Conservation (phyloP, 2,329 filamentous ascomycete species). For the Colletotrichum siamense region DNA sequence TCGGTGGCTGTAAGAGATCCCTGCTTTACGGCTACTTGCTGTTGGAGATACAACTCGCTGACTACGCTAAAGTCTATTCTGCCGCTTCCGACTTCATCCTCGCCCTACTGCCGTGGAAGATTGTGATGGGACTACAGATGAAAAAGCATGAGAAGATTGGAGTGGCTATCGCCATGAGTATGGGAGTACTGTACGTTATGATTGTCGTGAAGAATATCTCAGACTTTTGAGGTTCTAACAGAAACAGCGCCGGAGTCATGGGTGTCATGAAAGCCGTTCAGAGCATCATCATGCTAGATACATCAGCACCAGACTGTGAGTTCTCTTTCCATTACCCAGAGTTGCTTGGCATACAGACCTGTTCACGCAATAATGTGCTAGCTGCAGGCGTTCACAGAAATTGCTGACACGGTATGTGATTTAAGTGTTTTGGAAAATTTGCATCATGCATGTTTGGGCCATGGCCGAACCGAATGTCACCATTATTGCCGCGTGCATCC, state of each 20-base stretch:
- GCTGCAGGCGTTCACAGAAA: not conserved
- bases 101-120: conserved; percentile 33
- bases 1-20: not conserved
- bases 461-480: conserved; percentile 33
- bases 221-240: accelerated
- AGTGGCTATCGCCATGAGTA: conserved; percentile 38
- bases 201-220: not conserved
- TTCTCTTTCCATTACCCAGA: not conserved
- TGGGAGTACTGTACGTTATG: conserved; percentile 30
- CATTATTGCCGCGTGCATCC: conserved; percentile 35
- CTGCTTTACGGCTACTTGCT: not conserved
- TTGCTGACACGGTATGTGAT: not conserved
- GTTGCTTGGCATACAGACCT: accelerated
- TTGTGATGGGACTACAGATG: conserved; percentile 37
- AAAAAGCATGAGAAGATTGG: conserved; percentile 36
- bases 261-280: conserved; percentile 28
- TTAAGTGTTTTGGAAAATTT: not conserved
- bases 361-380: not conserved
- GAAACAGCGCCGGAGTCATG: not conserved
- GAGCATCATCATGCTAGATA: conserved; percentile 15
- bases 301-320: conserved; percentile 22
- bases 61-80: not conserved
- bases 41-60: not conserved
- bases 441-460: conserved; percentile 21
- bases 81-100: conserved; percentile 20